Base-by-base conservation (phyloP, 345 rosid genomes). In the Limnanthes douglasii region DNA sequence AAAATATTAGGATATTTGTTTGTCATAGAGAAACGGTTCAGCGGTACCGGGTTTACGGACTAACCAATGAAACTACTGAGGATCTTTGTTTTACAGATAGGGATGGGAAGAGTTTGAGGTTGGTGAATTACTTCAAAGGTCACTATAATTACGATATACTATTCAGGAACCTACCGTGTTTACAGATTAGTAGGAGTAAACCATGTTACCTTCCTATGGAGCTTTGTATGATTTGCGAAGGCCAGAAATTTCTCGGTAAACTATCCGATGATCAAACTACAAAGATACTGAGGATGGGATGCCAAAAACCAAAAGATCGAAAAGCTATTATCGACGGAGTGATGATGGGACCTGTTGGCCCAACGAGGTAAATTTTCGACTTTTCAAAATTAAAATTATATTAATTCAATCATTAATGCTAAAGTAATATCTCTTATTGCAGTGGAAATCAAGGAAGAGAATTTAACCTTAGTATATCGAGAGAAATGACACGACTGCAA, bases 131-230 rank as follows among this genome's bases (percentile, higher is more conserved):
- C 75, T 88, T 83, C 59, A 74, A 70, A 68, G 83, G 79, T 53
- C 97, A 88, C 28, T 88, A 83, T 32, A 51, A 67, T 28, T 72
- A 83, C 3, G 85, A 83, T 30, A 64, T 88, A 44, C 80, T 69
- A 59, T 83, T 51, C 47, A 62, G 84, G 61, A 68, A 74, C 61
- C 59, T 88, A 68, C 97, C 97, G 0, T 88, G 95, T 59, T 61
- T 88, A 47, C 97, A 83, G 67, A 70, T 74, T 14, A 79, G 95
- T 62, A 71, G 93, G 66, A 74, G 81, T 21, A 88, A 72, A 36
- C 90, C 95, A 11, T 88, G 95, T 59, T 88, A 88, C 65, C 86
- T 88, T 56, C 95, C 97, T 8, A 83, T 83, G 93, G 97, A 88
- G 42, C 81, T 88, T 11, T 88, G 97, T 43, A 67, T 83, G 63